Evolutionary conservation across 1,284 basidiomycete genomes (phyloP).

Genomic region (Microbotryum scabiosae): DNA sequence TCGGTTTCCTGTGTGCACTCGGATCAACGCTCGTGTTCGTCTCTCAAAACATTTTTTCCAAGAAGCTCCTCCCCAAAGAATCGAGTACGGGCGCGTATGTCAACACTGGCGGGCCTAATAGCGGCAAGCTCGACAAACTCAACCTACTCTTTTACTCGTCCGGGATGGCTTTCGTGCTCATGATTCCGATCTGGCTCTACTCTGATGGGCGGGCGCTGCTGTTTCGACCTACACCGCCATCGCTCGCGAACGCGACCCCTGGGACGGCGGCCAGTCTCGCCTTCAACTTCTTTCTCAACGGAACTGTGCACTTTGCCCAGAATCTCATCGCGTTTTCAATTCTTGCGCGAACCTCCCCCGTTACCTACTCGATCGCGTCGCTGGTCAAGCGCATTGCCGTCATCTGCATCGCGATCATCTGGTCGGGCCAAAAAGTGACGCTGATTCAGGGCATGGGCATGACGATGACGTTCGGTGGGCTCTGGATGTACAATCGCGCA

Average conservation of each 20-base stretch:
- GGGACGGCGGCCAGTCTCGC: slow-evolving; percentile 28
- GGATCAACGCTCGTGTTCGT: slow-evolving; percentile 94
- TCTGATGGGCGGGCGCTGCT: slow-evolving; percentile 67
- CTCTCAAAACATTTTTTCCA: slow-evolving; percentile 97
- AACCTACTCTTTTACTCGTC: slow-evolving; percentile 93
- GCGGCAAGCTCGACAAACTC: slow-evolving; percentile 79
- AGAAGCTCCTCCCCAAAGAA: slow-evolving; percentile 78
- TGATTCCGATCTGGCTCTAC: slow-evolving; percentile 89
- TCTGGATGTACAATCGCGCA: slow-evolving; percentile 93
- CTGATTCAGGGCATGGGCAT: slow-evolving; percentile 80
- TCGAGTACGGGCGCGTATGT: slow-evolving; percentile 33
- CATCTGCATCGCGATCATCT: slow-evolving; percentile 93
- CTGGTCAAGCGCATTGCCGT: slow-evolving; percentile 97
- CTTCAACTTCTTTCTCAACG: slow-evolving; percentile 81
- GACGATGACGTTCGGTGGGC: slow-evolving; percentile 72
- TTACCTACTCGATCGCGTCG: slow-evolving; percentile 97
- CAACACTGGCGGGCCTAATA: slow-evolving; percentile 32
- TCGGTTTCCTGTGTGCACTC: slow-evolving; percentile 81
- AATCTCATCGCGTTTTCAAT: slow-evolving; percentile 97
- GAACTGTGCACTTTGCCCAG: slow-evolving; percentile 91
- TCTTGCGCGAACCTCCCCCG: slow-evolving; percentile 88
- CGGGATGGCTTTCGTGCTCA: slow-evolving; percentile 84
- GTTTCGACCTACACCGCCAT: slow-evolving; percentile 29
- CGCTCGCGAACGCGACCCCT: slow-evolving; percentile 36
- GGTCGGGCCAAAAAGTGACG: slow-evolving; percentile 87